A percentile compares a stretch with the other conserved stretches of the same genome.
Evolutionary conservation across 2,329 filamentous ascomycete species (phyloP).

Genomic region (Macroventuria anomochaeta): DNA sequence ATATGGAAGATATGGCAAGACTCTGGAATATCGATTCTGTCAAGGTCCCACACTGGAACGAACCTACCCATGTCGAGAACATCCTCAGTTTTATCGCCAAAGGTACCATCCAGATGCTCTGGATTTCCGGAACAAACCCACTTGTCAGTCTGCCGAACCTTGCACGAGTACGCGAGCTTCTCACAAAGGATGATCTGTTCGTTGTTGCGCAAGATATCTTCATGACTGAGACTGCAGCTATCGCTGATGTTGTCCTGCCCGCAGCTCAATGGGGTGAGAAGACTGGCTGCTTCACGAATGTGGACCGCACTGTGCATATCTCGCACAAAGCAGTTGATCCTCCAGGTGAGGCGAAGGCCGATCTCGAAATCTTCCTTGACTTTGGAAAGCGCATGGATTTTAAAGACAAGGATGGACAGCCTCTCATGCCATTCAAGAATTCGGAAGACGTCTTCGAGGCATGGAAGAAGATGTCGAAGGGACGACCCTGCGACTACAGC

Average conservation of each 20-base stretch:
- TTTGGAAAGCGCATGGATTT: constrained; percentile 18
- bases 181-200: constrained; percentile 15
- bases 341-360: constrained; percentile 9
- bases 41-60: constrained; percentile 14
- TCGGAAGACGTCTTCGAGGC: constrained; percentile 16
- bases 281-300: constrained; percentile 13
- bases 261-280: constrained; percentile 15
- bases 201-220: constrained; percentile 13
- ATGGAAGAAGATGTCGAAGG: constrained; percentile 17
- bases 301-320: constrained; percentile 13
- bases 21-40: constrained; percentile 16
- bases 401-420: constrained; percentile 14
- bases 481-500: constrained; percentile 14
- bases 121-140: constrained; percentile 16
- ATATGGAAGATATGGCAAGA: constrained; percentile 12
- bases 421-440: constrained; percentile 9
- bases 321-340: constrained; percentile 14
- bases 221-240: constrained; percentile 12
- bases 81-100: constrained; percentile 14
- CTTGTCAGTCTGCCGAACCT: constrained; percentile 14
- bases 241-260: constrained; percentile 13
- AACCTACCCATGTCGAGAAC: constrained; percentile 15
- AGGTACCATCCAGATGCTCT: constrained; percentile 16
- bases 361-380: constrained; percentile 16
- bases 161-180: constrained; percentile 9